A percentile compares a stretch with the other conserved stretches of the same genome.
Conservation (phyloP, 768 basidiomycete genomes). For the Boletus vinaceobasis region DNA sequence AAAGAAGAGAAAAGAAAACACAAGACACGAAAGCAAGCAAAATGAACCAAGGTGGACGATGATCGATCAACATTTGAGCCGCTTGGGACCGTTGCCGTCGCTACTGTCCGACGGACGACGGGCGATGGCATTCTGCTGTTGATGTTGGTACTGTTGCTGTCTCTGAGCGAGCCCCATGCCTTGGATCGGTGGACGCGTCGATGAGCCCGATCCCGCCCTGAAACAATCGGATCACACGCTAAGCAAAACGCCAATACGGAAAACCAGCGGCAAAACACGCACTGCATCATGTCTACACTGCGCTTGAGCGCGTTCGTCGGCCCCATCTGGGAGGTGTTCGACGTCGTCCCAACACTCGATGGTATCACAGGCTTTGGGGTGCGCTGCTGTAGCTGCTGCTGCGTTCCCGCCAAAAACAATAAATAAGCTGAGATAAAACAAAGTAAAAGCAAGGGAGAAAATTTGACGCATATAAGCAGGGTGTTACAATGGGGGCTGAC, state of each 20-base stretch:
- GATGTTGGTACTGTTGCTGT: too few relatives aligned
- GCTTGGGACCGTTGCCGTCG: constrained; percentile 34
- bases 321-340: constrained; percentile 3
- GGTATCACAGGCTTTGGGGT: neutral
- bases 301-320: constrained; percentile 30
- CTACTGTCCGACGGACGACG: constrained; percentile 28
- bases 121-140: constrained; percentile 7
- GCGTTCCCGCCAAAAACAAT: neutral
- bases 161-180: constrained; percentile 41
- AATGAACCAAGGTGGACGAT: neutral
- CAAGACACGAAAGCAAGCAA: neutral
- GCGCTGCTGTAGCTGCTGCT: constrained; percentile 2
- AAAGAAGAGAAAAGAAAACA: too few relatives aligned
- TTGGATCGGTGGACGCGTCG: constrained; percentile 25
- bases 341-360: constrained; percentile 7
- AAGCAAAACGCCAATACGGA: neutral
- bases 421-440: too few relatives aligned
- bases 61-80: constrained; percentile 35
- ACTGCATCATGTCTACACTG: constrained; percentile 33
- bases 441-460: neutral
- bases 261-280: constrained; percentile 5
- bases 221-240: neutral
- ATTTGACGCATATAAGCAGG: constrained; percentile 5
- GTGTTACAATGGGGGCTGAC: neutral
- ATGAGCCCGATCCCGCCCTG: constrained; percentile 19